Evolutionary conservation across 257 asterid species (phyloP).

Genomic region (Solanum paucissectum): DNA sequence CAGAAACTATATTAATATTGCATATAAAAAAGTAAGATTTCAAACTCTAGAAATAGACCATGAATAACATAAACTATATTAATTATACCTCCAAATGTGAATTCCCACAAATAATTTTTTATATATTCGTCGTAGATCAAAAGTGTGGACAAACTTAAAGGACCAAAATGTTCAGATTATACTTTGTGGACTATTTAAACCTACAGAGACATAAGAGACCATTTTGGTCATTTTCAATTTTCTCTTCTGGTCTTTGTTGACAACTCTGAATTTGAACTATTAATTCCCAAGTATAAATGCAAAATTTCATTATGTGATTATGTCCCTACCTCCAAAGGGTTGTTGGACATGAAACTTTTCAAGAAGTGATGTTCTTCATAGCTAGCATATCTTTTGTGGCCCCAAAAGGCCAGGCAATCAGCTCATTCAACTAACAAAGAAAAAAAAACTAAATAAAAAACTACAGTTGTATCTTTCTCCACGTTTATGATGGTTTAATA

Average conservation of each 20-base stretch:
- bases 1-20: no score
- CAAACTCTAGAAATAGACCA: neutral
- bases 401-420: neutral
- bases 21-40: no score
- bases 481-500: neutral
- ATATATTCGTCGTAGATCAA: neutral
- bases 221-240: neutral
- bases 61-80: rapidly evolving
- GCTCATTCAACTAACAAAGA: neutral
- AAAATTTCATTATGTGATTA: neutral
- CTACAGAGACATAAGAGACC: neutral
- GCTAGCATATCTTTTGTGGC: neutral
- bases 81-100: neutral
- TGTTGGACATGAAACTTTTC: neutral
- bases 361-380: neutral
- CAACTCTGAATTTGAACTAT: neutral
- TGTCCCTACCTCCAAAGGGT: neutral
- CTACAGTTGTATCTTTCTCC: neutral
- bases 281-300: neutral
- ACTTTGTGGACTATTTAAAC: neutral
- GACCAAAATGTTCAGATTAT: neutral
- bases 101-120: neutral
- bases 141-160: neutral
- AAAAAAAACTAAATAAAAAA: neutral
- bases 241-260: neutral